Evolutionary conservation across 495 filamentous ascomycete genomes (phyloP).

Genomic region (Cairneyella variabilis): DNA sequence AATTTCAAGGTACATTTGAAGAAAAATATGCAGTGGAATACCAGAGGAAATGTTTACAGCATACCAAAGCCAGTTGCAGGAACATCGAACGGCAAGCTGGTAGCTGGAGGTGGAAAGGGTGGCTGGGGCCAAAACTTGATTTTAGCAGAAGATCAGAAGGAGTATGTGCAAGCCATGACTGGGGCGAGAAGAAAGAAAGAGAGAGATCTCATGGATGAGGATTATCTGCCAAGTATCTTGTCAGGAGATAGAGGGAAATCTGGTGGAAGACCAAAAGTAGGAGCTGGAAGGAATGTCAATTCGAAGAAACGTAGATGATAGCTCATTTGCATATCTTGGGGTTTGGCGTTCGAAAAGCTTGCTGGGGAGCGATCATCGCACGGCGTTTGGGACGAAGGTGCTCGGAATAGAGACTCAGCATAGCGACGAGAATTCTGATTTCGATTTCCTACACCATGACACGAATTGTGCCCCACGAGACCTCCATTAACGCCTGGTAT

Average conservation of each 20-base stretch:
- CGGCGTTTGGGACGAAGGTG: constrained; percentile 5
- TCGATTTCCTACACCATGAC: constrained; percentile 1
- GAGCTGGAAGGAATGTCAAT: constrained; percentile 84
- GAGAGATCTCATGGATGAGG: constrained; percentile 89
- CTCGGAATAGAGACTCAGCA: background rate
- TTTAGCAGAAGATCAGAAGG: constrained; percentile 93
- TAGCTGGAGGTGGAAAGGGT: constrained; percentile 75
- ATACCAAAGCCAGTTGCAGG: constrained; percentile 89
- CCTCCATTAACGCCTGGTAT: constrained; percentile 16
- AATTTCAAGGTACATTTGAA: constrained; percentile 86
- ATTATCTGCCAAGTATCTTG: constrained; percentile 84
- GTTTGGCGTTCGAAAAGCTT: background rate
- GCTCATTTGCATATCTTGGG: background rate
- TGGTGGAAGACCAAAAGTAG: constrained; percentile 69
- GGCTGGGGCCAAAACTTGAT: constrained; percentile 81
- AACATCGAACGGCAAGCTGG: constrained; percentile 65
- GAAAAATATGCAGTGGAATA: constrained; percentile 96
- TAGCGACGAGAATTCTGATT: constrained; percentile 10
- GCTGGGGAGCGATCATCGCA: background rate
- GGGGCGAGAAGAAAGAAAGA: constrained; percentile 63
- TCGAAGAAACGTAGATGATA: constrained; percentile 56
- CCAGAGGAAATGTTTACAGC: constrained; percentile 80
- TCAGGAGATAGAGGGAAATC: constrained; percentile 67
- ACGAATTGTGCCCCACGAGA: background rate
- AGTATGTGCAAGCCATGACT: constrained; percentile 64